Conservation (phyloP, 345 rosid species). For the Eucalyptus shirleyi region DNA sequence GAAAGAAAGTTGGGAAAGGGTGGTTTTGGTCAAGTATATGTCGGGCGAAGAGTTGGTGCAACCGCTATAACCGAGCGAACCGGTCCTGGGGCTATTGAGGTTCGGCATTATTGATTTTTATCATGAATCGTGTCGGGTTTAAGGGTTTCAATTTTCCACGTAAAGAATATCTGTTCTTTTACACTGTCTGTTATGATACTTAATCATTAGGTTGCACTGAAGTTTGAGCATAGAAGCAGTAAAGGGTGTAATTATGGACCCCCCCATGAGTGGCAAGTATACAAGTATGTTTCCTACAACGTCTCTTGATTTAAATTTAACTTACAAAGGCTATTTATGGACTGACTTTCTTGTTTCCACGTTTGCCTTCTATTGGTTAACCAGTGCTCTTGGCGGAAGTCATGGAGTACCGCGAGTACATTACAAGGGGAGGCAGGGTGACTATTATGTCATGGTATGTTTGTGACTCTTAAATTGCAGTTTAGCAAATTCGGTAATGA, state of each 20-base stretch:
- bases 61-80: conserved; percentile 30
- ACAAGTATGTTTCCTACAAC: conserved; percentile 40
- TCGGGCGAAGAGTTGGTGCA: conserved; percentile 52
- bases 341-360: not conserved
- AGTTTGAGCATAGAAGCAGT: conserved; percentile 92
- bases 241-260: conserved; percentile 95
- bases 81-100: conserved; percentile 81
- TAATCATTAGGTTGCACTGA: conserved; percentile 69
- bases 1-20: conserved; percentile 92
- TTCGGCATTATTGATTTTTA: not conserved
- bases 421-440: conserved; percentile 68
- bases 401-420: conserved; percentile 77
- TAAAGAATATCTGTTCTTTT: not conserved
- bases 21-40: conserved; percentile 97
- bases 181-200: not conserved
- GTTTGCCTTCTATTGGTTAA: not conserved
- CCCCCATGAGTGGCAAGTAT: conserved; percentile 99
- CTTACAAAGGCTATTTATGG: not conserved
- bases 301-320: not conserved
- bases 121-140: not conserved
- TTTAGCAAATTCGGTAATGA: not conserved
- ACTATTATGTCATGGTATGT: conserved; percentile 71
- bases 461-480: not conserved
- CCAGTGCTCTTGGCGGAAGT: conserved; percentile 66
- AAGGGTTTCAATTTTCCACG: not conserved